A percentile compares a stretch with the other conserved stretches of the same genome.
Conservation (phyloP, 176 grass and related monocot genomes). For the Zizania latifolia region DNA sequence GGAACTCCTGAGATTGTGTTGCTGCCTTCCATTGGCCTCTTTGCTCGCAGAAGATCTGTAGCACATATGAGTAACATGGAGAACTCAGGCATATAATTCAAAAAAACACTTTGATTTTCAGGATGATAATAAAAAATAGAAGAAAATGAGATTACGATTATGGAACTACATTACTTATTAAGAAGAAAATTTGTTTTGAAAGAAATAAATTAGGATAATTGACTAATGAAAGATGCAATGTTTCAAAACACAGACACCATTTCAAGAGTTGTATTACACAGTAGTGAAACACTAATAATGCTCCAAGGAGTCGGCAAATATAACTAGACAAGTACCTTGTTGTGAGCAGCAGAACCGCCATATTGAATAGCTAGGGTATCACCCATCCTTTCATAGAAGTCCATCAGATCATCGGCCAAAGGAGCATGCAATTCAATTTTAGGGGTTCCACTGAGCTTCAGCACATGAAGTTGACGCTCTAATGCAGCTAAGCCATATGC, state of each 20-base stretch:
- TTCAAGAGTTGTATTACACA: slow-evolving; percentile 13
- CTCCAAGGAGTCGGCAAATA: slow-evolving; percentile 7
- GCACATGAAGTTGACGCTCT: slow-evolving; percentile 69
- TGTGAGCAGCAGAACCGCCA: slow-evolving; percentile 91
- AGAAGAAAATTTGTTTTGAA: slow-evolving; percentile 5
- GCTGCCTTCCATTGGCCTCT: slow-evolving; percentile 95
- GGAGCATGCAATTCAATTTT: slow-evolving; percentile 69
- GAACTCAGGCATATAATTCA: slow-evolving; percentile 8
- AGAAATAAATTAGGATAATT: slow-evolving; percentile 16
- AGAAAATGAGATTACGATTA: neutral
- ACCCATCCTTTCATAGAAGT: slow-evolving; percentile 92
- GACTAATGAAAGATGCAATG: neutral
- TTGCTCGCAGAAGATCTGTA: slow-evolving; percentile 89
- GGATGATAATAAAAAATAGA: neutral
- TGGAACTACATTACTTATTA: neutral
- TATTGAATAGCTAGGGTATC: slow-evolving; percentile 88
- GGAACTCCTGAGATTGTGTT: slow-evolving; percentile 91
- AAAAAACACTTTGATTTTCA: neutral
- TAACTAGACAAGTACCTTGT: slow-evolving; percentile 62
- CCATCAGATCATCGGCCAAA: slow-evolving; percentile 74
- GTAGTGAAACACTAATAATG: neutral
- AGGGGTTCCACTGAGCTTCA: slow-evolving; percentile 50
- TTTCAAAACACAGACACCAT: neutral
- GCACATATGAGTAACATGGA: neutral
- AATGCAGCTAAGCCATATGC: slow-evolving; percentile 80